Base-by-base conservation (phyloP, 2,329 filamentous ascomycete genomes). In the Alternaria sp. region DNA sequence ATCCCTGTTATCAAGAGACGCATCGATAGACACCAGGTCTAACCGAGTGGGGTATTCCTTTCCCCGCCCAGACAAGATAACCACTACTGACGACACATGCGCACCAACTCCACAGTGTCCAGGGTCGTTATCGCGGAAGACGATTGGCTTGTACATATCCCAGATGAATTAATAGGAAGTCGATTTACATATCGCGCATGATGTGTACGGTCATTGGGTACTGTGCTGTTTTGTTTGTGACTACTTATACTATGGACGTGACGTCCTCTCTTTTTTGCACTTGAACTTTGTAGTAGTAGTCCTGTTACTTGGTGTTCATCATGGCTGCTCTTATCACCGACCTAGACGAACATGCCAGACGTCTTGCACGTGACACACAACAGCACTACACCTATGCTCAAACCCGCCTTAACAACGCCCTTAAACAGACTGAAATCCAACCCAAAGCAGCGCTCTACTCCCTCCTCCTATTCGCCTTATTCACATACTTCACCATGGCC, bases 401-500 rank as follows among this genome's bases (percentile, higher is more conserved):
- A 26, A 13, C 40, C 8, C 65, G 62, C 6, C 12, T 72, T 12
- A 51, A 54, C 26, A 50, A 28, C 1, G 26, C 28, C 3, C 19
- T 70, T 2, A 19, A 65, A 28, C 23, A 66, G 1, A 28, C 51
- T 6, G 26, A 65, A 19, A 43, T 68, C 30, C 58, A 71, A 57
- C 67, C 69, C 23, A 70, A 72, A 53, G 57, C 61, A 15, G 36
- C 70, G 3, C 62, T 78, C 9, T 81, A 81, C 50, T 73, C 76
- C 15, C 51, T 77, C 11, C 61, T 82, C 5, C 21, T 78, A 46
- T 57, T 79, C 23, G 57, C 76, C 11, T 65, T 79, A 21, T 66
- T 75, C 6, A 65, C 76, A 36, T 84, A 76, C 73, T 54, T 76
- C 50, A 45, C 68, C 12, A 50, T 72, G 8, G 62, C 71, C 13